These are phyloP conservation scores for Skeletonema grethae DNA, from an alignment of 108 stramenopile genomes.

Conservation along the genomic window DNA sequence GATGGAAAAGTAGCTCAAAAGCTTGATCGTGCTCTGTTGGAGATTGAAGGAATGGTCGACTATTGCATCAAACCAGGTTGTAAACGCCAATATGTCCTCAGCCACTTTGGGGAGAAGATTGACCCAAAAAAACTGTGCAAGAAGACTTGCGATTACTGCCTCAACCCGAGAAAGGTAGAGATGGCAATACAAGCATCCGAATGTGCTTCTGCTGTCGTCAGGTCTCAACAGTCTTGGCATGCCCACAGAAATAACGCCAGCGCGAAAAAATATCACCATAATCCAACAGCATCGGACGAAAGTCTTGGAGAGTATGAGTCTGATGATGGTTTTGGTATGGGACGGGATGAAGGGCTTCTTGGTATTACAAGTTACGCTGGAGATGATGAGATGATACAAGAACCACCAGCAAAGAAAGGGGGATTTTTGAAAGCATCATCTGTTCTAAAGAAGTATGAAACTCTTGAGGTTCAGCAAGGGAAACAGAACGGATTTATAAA, in stretches of 20 bases:
- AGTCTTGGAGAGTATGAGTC: conserved; percentile 33
- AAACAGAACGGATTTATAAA: conserved; percentile 46
- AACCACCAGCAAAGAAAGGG: conserved; percentile 10
- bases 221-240: conserved; percentile 21
- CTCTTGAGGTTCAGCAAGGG: conserved; percentile 45
- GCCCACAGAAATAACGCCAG: conserved; percentile 11
- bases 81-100: conserved; percentile 68
- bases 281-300: conserved; percentile 35
- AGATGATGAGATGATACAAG: conserved; percentile 18
- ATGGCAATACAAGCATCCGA: conserved; percentile 40
- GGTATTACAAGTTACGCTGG: conserved; percentile 17
- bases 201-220: conserved; percentile 35
- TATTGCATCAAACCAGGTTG: conserved; percentile 72
- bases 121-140: conserved; percentile 57
- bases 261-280: conserved; percentile 26
- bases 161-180: conserved; percentile 57
- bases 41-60: conserved; percentile 71
- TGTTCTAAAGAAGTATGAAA: conserved; percentile 58
- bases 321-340: conserved; percentile 20
- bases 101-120: conserved; percentile 77
- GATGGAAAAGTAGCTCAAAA: conserved; percentile 24
- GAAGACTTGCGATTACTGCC: conserved; percentile 81
- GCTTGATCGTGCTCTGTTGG: conserved; percentile 48
- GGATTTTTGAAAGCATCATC: conserved; percentile 59
- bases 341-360: conserved; percentile 23